Evolutionary conservation across 768 basidiomycete species (phyloP).

Genomic region (Rhodotorula babjevae): DNA sequence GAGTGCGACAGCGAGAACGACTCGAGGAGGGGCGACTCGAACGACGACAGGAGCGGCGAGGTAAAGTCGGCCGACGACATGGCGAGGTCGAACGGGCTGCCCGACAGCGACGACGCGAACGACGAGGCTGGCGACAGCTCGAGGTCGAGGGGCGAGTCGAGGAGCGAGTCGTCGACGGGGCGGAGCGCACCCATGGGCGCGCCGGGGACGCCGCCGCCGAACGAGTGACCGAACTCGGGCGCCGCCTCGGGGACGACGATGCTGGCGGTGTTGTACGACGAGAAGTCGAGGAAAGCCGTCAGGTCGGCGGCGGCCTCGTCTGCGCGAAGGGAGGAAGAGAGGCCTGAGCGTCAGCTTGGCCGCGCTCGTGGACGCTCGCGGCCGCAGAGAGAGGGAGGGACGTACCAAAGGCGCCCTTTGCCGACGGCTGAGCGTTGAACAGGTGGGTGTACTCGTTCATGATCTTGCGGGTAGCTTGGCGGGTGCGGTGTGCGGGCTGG

Average conservation of each 20-base stretch:
- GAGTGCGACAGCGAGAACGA: not conserved
- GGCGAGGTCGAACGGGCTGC: conserved; percentile 32
- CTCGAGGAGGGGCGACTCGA: conserved; percentile 1
- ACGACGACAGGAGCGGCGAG: conserved; percentile 9
- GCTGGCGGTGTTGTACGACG: conserved; percentile 15
- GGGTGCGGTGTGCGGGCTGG: not conserved
- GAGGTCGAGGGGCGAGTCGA: conserved; percentile 38
- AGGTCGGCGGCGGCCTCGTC: conserved; percentile 32
- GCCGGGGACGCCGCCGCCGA: not conserved
- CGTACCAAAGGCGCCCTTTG: conserved; percentile 1
- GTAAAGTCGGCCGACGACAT: conserved; percentile 2
- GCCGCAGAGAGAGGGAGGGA: not conserved
- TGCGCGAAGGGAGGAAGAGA: not conserved
- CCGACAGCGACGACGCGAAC: conserved; percentile 23
- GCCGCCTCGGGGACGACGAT: not conserved
- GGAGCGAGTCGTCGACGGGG: conserved; percentile 34
- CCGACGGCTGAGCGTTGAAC: not conserved
- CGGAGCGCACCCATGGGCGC: conserved; percentile 12
- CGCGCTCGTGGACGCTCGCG: too few relatives aligned
- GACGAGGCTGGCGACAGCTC: conserved; percentile 29
- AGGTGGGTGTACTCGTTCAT: conserved; percentile 25
- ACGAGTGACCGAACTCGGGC: conserved; percentile 6
- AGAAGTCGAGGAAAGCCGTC: conserved; percentile 34
- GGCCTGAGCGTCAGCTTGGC: too few relatives aligned
- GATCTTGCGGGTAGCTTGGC: not conserved